Percentiles rank a stretch among this genome's conserved stretches.
These are phyloP conservation scores for Candida sp. DNA, from an alignment of 1,139 yeast species.

Conservation along the genomic window DNA sequence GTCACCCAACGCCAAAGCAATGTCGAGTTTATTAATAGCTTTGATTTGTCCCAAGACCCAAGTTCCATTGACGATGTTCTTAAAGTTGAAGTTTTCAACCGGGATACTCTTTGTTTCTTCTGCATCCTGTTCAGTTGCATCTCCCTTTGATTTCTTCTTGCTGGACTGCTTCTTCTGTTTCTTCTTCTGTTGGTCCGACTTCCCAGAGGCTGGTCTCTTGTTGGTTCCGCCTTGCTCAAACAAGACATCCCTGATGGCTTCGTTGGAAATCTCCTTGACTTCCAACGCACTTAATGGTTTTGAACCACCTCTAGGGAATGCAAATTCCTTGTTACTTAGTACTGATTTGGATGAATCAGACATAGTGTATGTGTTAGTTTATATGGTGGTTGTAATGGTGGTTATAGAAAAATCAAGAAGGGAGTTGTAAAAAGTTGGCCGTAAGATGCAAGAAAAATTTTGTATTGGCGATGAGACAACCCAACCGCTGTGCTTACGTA, in stretches of 20 bases:
- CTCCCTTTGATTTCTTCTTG: conserved; percentile 2
- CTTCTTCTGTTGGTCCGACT: conserved; percentile 30
- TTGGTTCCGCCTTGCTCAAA: conserved; percentile 53
- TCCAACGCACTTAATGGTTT: conserved; percentile 88
- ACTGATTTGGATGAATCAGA: conserved; percentile 20
- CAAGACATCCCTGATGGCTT: conserved; percentile 87
- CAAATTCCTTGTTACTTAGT: conserved; percentile 57
- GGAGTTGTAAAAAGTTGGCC: not conserved
- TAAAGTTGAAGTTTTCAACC: conserved; percentile 66
- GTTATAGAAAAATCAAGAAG: not conserved
- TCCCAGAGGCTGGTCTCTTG: conserved; percentile 31
- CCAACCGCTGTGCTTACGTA: not conserved
- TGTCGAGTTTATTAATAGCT: conserved; percentile 61
- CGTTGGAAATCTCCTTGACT: conserved; percentile 90
- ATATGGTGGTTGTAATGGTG: not conserved
- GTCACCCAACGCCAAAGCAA: conserved; percentile 80
- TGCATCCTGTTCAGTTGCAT: conserved; percentile 18
- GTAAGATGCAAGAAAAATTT: not conserved
- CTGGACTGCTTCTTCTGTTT: conserved; percentile 17
- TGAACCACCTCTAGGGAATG: conserved; percentile 97
- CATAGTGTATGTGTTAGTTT: conserved; percentile 10
- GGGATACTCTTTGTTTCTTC: conserved; percentile 34
- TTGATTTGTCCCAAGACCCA: conserved; percentile 77
- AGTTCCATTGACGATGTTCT: conserved; percentile 71
- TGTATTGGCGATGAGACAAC: conserved; percentile 1